Base-by-base conservation (phyloP, 768 basidiomycete genomes). In the Rossbeevera mucosa region DNA sequence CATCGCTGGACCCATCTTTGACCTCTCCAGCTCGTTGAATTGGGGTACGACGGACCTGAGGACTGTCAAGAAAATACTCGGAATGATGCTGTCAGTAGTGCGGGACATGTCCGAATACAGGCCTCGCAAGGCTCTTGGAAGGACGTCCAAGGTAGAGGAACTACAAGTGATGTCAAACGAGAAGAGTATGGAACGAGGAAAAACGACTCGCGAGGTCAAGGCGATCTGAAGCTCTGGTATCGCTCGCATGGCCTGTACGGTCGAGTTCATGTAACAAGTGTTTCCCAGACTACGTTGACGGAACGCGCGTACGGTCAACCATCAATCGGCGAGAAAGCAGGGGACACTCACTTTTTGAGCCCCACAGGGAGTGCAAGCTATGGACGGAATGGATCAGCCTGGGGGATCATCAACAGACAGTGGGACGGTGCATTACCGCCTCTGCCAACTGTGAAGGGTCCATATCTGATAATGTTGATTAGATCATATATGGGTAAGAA, bases 251-350 rank as follows among this genome's bases (percentile, higher is more conserved):
- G 89, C 86, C 73, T 99, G 96, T 1, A 98, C 75, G 2, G 91
- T 92, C 1, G 96, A 84, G 65, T 95, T 98, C 87, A 97, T 92
- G 72, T 99, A 99, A 64, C 95, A 97, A 0, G 94, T 97, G 65
- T 97, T 97, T 30, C 95, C 94, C 31, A 94, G 73, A 63, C 81
- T 83, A 16, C 8, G 18, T 36, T 36, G 33, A 36, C n/a, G n/a
- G 31, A 33, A 33, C 31, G 46, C 14, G 14, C 21, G 36, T 4
- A 36, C n/a, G 33, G 45, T 58, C 51, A 46, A 36, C n/a, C 33
- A 18, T 11, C 36, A 9, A 43, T 24, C 29, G 8, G 21, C 25
- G 24, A 48, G 21, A 14, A 28, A 7, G 13, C 1, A 0, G 38
- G 18, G 42, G 13, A 26, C 7, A 51, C 79, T 38, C 61, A 85